Conservation (phyloP, 805 yeast species). For the Yarrowia porcina region DNA sequence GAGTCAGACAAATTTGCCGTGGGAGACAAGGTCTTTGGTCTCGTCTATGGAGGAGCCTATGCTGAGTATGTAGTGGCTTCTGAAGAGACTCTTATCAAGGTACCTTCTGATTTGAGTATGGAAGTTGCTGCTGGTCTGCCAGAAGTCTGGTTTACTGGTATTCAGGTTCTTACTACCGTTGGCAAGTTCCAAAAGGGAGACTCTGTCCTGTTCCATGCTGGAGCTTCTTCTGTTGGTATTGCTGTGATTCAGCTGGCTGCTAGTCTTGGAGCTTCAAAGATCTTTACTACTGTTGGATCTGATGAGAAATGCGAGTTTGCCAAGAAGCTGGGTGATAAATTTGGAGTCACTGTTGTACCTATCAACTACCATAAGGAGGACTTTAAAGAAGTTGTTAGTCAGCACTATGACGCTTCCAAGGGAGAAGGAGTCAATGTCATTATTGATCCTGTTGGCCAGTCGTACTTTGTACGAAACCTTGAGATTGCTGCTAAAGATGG, state of each 20-base stretch:
- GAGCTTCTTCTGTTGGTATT: conserved; percentile 39
- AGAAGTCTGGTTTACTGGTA: conserved; percentile 41
- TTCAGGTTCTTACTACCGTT: conserved; percentile 36
- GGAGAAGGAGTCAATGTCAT: conserved; percentile 36
- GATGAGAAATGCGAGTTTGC: conserved; percentile 34
- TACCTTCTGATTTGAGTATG: conserved; percentile 33
- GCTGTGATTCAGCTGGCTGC: conserved; percentile 42
- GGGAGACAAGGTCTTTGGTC: conserved; percentile 42
- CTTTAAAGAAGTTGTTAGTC: conserved; percentile 31
- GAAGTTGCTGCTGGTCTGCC: conserved; percentile 39
- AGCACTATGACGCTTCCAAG: conserved; percentile 29
- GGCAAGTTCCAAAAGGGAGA: conserved; percentile 36
- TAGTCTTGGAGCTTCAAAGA: conserved; percentile 37
- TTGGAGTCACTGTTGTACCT: conserved; percentile 33
- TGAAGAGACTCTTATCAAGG: conserved; percentile 31
- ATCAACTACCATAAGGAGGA: conserved; percentile 35
- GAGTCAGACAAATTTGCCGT: conserved; percentile 30
- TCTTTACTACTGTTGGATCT: conserved; percentile 39
- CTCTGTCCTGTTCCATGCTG: conserved; percentile 39
- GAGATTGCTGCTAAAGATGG: conserved; percentile 35
- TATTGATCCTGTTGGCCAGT: conserved; percentile 38
- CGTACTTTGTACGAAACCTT: conserved; percentile 32
- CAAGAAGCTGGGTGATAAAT: conserved; percentile 29
- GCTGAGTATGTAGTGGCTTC: conserved; percentile 39
- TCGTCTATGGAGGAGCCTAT: conserved; percentile 41